Conservation (phyloP, 108 stramenopile species). For the Licmophora abbreviata region DNA sequence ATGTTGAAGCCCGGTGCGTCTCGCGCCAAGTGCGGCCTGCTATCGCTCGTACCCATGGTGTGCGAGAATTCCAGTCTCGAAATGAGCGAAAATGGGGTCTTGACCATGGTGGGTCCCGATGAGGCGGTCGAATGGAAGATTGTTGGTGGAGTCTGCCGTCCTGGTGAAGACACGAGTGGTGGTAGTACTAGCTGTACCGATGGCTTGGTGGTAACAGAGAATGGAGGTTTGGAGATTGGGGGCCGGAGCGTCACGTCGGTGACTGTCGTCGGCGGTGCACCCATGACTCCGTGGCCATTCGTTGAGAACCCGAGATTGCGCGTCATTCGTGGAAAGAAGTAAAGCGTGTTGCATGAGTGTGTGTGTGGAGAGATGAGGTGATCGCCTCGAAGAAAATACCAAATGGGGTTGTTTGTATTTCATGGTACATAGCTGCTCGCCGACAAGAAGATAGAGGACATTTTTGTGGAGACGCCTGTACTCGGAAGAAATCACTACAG, state of each 20-base stretch:
- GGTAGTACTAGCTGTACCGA: conserved; percentile 13
- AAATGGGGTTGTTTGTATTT: too few relatives aligned
- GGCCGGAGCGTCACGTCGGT: conserved; percentile 14
- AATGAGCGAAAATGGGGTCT: conserved; percentile 21
- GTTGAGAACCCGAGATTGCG: too few relatives aligned
- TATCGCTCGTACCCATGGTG: conserved; percentile 5
- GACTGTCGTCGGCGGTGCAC: too few relatives aligned
- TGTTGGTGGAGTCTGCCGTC: conserved; percentile 19
- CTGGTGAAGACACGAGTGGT: background rate
- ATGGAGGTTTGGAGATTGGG: conserved; percentile 26
- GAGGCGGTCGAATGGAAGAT: conserved; percentile 18
- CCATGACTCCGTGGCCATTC: too few relatives aligned
- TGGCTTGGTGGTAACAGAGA: conserved; percentile 20
- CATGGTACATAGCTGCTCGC: too few relatives aligned
- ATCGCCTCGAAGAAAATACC: too few relatives aligned
- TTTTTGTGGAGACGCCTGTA: too few relatives aligned
- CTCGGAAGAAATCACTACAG: too few relatives aligned
- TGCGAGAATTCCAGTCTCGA: conserved; percentile 21
- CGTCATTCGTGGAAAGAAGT: too few relatives aligned
- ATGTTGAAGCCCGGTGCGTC: conserved; percentile 21
- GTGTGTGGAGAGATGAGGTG: too few relatives aligned
- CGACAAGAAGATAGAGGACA: too few relatives aligned
- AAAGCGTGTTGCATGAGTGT: too few relatives aligned
- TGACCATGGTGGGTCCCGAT: conserved; percentile 15
- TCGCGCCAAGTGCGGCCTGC: conserved; percentile 35